Evolutionary conservation across 2,329 filamentous ascomycete species (phyloP).

Genomic region (Ophiostoma himal-ulmi): DNA sequence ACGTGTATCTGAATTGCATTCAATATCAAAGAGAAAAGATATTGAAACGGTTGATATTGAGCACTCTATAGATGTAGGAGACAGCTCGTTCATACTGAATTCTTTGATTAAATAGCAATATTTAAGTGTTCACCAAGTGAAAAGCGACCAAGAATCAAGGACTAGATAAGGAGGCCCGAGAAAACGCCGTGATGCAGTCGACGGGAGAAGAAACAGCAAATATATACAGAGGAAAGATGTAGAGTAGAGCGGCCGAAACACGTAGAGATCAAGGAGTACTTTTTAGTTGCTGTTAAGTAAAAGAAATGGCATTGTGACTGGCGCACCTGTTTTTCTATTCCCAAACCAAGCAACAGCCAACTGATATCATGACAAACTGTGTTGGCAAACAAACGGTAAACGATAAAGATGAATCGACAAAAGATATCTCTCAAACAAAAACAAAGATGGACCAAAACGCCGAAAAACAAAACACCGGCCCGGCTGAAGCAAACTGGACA

Average conservation of each 20-base stretch:
- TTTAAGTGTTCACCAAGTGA: neutral
- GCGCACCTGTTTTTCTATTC: neutral
- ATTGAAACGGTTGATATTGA: neutral
- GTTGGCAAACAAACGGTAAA: neutral
- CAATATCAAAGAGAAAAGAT: neutral
- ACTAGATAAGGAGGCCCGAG: neutral
- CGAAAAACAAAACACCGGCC: neutral
- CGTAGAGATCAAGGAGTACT: neutral
- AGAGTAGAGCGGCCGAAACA: neutral
- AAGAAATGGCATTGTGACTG: neutral
- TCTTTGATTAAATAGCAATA: too few species aligned
- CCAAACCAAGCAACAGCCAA: neutral
- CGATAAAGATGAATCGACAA: neutral
- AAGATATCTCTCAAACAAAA: neutral
- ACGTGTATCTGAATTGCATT: neutral
- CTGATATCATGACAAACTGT: constrained; percentile 1
- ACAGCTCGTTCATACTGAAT: too few species aligned
- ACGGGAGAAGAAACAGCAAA: neutral
- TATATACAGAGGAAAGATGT: neutral
- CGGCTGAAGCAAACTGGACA: neutral
- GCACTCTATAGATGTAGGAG: neutral
- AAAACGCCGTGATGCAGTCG: neutral
- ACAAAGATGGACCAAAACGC: neutral
- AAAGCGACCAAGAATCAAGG: neutral
- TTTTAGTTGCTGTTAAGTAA: neutral